These are phyloP conservation scores for Blastobotrys persicus DNA, from an alignment of 1,139 yeast genomes.

Conservation along the genomic window DNA sequence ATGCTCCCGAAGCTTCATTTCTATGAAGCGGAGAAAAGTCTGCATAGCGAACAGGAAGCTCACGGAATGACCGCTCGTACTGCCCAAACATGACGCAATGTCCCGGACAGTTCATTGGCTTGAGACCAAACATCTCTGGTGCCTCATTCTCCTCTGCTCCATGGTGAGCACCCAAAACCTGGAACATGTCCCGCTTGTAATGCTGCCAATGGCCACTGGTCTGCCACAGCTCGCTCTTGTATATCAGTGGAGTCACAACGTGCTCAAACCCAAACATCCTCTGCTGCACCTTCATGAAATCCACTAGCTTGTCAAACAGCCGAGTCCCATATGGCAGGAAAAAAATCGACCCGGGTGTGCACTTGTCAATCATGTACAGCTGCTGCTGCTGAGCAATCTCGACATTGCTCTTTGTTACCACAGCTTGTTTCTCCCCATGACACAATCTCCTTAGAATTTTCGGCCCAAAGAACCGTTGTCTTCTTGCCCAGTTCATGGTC, in stretches of 20 bases:
- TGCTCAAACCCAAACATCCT: slow-evolving; percentile 83
- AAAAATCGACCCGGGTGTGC: slow-evolving; percentile 86
- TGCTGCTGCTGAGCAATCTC: slow-evolving; percentile 47
- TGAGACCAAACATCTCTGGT: slow-evolving; percentile 62
- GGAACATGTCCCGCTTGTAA: slow-evolving; percentile 91
- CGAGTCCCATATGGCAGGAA: slow-evolving; percentile 91
- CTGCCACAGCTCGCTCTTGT: slow-evolving; percentile 82
- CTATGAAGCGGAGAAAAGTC: slow-evolving; percentile 95
- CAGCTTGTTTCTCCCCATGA: slow-evolving; percentile 5
- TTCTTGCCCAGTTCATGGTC: background rate
- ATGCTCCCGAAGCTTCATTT: slow-evolving; percentile 93
- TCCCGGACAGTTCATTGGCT: slow-evolving; percentile 99
- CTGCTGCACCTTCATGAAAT: slow-evolving; percentile 83
- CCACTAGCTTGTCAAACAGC: slow-evolving; percentile 71
- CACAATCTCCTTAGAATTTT: background rate
- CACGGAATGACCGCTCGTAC: slow-evolving; percentile 83
- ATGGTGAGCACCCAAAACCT: slow-evolving; percentile 46
- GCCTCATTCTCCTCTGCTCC: slow-evolving; percentile 39
- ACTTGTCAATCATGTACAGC: slow-evolving; percentile 69
- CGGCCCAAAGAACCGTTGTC: background rate
- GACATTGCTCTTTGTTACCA: slow-evolving; percentile 8
- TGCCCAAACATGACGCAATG: slow-evolving; percentile 85
- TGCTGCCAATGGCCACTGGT: slow-evolving; percentile 96
- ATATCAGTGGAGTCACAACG: slow-evolving; percentile 89
- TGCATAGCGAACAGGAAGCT: slow-evolving; percentile 82